Evolutionary conservation across 1,284 basidiomycete species (phyloP).

Genomic region (Moniliophthora roreri): DNA sequence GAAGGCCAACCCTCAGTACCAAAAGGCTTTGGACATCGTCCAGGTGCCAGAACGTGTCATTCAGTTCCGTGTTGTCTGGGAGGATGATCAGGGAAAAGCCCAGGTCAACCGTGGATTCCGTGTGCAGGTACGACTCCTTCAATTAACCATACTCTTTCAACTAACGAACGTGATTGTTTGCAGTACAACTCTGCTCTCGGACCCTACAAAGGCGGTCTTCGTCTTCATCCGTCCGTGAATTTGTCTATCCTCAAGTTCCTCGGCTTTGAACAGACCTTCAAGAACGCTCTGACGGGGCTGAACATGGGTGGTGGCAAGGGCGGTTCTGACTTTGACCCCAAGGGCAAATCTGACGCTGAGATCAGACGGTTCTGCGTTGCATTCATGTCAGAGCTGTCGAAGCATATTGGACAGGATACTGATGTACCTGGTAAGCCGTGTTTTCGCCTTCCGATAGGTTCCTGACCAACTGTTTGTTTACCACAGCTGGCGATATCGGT

Average conservation of each 20-base stretch:
- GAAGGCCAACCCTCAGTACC: conserved; percentile 68
- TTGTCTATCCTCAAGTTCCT: conserved; percentile 86
- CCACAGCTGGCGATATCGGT: conserved; percentile 69
- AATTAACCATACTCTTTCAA: not conserved
- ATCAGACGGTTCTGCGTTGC: conserved; percentile 71
- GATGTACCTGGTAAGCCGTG: conserved; percentile 60
- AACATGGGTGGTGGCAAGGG: conserved; percentile 79
- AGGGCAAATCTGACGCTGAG: conserved; percentile 79
- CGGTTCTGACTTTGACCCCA: conserved; percentile 78
- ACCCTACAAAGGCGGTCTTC: conserved; percentile 83
- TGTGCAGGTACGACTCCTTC: conserved; percentile 53
- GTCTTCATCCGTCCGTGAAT: conserved; percentile 82
- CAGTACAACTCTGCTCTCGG: conserved; percentile 83
- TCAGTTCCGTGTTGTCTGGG: conserved; percentile 81
- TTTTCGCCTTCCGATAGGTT: not conserved
- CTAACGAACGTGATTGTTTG: conserved; percentile 7
- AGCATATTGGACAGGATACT: conserved; percentile 74
- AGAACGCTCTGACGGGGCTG: conserved; percentile 81
- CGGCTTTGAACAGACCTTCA: conserved; percentile 81
- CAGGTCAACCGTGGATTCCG: conserved; percentile 80
- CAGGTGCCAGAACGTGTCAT: conserved; percentile 73
- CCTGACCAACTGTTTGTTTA: not conserved
- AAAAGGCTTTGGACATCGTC: conserved; percentile 69
- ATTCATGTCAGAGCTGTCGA: conserved; percentile 75
- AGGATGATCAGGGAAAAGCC: conserved; percentile 67